A percentile compares a stretch with the other conserved stretches of the same genome.
Conservation (phyloP, 2,329 filamentous ascomycete genomes). For the Trichoderma endophyticum region DNA sequence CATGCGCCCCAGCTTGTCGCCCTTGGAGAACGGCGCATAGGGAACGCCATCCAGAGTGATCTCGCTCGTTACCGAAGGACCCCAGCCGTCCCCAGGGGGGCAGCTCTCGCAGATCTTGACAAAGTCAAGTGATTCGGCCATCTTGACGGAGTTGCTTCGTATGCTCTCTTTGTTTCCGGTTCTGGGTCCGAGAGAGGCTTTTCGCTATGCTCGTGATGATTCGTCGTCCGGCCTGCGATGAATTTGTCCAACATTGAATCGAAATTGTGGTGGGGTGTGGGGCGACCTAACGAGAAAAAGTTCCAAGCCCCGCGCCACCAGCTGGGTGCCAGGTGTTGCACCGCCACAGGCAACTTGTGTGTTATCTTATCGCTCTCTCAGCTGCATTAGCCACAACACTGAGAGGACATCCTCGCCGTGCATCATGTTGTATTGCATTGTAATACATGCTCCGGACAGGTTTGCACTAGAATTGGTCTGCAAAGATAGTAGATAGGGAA, state of each 20-base stretch:
- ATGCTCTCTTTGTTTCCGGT: not conserved
- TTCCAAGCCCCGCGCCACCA: slow-evolving; percentile 19
- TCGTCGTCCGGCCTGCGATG: slow-evolving; percentile 18
- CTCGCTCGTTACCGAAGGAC: slow-evolving; percentile 75
- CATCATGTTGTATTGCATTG: not conserved
- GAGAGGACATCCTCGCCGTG: not conserved
- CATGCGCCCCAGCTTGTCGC: slow-evolving; percentile 98
- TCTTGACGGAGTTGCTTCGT: slow-evolving; percentile 27
- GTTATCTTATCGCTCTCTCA: not conserved
- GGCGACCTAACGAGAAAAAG: slow-evolving; percentile 27
- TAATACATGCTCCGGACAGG: not conserved
- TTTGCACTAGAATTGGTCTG: not conserved
- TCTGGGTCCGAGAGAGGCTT: not conserved
- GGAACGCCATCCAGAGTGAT: slow-evolving; percentile 92
- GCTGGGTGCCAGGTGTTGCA: slow-evolving; percentile 3
- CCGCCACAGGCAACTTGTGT: not conserved
- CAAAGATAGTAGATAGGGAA: not conserved
- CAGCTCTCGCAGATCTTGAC: slow-evolving; percentile 67
- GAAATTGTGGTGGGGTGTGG: slow-evolving; percentile 45
- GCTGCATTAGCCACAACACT: not conserved
- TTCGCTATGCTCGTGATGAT: slow-evolving; percentile 12
- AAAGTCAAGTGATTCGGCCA: slow-evolving; percentile 55
- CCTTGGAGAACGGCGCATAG: slow-evolving; percentile 97
- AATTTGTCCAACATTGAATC: slow-evolving; percentile 33
- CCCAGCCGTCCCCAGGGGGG: slow-evolving; percentile 79